Conservation (phyloP, 306 rosid genomes). For the Amphicarpaea edgeworthii region DNA sequence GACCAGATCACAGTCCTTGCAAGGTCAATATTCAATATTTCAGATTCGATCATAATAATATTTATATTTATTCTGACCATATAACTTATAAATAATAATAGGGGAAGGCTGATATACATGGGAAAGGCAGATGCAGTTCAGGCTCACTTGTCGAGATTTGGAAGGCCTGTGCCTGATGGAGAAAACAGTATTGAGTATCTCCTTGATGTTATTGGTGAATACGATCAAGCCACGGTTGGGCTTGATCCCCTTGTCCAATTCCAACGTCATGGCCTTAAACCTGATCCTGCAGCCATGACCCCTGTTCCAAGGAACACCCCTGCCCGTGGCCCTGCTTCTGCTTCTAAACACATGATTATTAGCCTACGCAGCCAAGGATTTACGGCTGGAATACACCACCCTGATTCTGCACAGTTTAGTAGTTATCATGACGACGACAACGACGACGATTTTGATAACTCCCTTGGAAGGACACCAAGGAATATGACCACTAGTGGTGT, state of each 20-base stretch:
- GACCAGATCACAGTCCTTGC: conserved; percentile 85
- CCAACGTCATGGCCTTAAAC: conserved; percentile 76
- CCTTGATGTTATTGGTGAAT: conserved; percentile 84
- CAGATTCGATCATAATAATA: too few relatives aligned
- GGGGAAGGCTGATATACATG: conserved; percentile 81
- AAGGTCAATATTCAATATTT: conserved; percentile 59
- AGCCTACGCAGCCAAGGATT: conserved; percentile 65
- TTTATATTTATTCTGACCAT: too few relatives aligned
- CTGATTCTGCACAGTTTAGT: conserved; percentile 52
- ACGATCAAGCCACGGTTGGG: conserved; percentile 83
- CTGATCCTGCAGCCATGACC: conserved; percentile 62
- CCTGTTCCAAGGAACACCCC: conserved; percentile 58
- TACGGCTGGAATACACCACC: conserved; percentile 56
- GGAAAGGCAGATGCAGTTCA: conserved; percentile 72
- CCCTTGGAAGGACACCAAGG: conserved; percentile 83
- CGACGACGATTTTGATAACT: conserved; percentile 68
- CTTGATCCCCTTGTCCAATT: conserved; percentile 75
- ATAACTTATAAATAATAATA: conserved; percentile 38
- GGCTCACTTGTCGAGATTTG: conserved; percentile 71
- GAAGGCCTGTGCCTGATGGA: conserved; percentile 85
- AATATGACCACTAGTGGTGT: conserved; percentile 55
- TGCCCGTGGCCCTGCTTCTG: not conserved
- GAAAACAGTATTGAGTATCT: conserved; percentile 83
- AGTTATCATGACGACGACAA: conserved; percentile 40
- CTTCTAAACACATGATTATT: conserved; percentile 64